These are phyloP conservation scores for Metschnikowia kofuensis DNA, from an alignment of 805 yeast species.

Conservation along the genomic window DNA sequence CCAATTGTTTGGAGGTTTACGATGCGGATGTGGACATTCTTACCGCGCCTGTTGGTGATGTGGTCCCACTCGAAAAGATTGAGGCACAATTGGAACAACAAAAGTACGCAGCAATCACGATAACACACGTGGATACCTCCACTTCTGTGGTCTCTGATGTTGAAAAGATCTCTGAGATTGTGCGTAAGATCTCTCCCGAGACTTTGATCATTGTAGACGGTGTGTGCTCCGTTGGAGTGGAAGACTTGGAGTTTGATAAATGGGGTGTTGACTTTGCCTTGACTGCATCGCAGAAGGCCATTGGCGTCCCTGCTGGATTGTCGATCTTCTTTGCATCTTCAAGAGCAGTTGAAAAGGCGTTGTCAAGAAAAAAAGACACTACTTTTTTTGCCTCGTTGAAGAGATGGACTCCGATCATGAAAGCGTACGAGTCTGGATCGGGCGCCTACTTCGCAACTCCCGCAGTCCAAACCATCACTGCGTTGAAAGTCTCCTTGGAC, in stretches of 20 bases:
- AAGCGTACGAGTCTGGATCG: conserved; percentile 75
- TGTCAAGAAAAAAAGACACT: conserved; percentile 44
- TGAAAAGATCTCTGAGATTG: conserved; percentile 55
- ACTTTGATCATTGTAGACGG: conserved; percentile 87
- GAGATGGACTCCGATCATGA: conserved; percentile 87
- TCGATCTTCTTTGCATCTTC: conserved; percentile 72
- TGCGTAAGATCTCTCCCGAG: conserved; percentile 67
- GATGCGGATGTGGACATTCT: conserved; percentile 74
- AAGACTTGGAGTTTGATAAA: conserved; percentile 74
- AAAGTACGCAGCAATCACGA: conserved; percentile 66
- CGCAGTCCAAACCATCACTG: conserved; percentile 82
- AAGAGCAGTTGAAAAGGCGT: conserved; percentile 67
- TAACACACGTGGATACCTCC: conserved; percentile 96
- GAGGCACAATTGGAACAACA: conserved; percentile 51
- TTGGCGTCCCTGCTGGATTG: conserved; percentile 93
- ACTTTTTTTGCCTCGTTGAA: conserved; percentile 69
- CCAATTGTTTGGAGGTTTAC: conserved; percentile 68
- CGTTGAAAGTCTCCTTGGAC: conserved; percentile 70
- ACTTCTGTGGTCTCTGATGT: conserved; percentile 87
- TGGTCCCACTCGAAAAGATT: conserved; percentile 54
- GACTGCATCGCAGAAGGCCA: conserved; percentile 93
- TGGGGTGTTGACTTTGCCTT: conserved; percentile 90
- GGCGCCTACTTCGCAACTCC: conserved; percentile 95
- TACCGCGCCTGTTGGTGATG: conserved; percentile 71
- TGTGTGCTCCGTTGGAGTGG: conserved; percentile 92